Percentiles rank a stretch among this genome's conserved stretches.
phyloP scores from a whole-genome alignment of 768 basidiomycete species.

The Cyclocybe aegerita region DNA sequence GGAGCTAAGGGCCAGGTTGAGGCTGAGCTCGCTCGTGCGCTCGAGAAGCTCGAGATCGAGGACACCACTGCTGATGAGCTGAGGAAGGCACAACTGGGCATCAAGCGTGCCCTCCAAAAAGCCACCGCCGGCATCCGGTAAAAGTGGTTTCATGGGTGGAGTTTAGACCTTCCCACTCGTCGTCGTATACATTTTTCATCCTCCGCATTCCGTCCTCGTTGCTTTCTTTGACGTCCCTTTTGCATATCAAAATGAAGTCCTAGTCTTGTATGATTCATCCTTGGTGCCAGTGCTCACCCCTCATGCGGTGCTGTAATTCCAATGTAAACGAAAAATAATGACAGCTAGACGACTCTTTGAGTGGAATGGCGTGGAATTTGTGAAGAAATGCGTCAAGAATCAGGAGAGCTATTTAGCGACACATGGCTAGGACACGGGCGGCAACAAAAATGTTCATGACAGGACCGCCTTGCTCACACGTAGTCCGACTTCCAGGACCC shows the following conservation, averaged over 20 bases:
- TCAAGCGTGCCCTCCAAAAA: conserved; percentile 98
- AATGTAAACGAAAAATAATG: conserved; percentile 14
- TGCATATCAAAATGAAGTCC: conserved; percentile 26
- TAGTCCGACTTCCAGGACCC: conserved; percentile 88
- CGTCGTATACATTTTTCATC: conserved; percentile 15
- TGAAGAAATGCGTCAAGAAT: conserved; percentile 2
- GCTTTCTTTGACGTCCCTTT: conserved; percentile 20
- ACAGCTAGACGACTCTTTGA: background rate
- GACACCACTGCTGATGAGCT: conserved; percentile 92
- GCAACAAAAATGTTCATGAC: conserved; percentile 11
- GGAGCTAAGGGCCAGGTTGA: conserved; percentile 94
- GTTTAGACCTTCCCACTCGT: conserved; percentile 17
- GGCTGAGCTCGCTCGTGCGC: conserved; percentile 94
- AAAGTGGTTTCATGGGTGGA: conserved; percentile 25
- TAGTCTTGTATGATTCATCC: conserved; percentile 22
- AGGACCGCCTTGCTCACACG: conserved; percentile 67
- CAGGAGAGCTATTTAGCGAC: conserved; percentile 1
- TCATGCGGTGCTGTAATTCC: conserved; percentile 15
- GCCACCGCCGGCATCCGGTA: conserved; percentile 88
- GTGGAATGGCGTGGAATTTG: background rate
- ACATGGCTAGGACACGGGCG: background rate
- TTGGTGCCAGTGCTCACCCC: conserved; percentile 17
- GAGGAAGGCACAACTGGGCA: conserved; percentile 91
- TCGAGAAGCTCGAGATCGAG: conserved; percentile 98
- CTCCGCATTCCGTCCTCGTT: conserved; percentile 17